These are phyloP conservation scores for Fusarium piperis DNA, from an alignment of 2,329 filamentous ascomycete genomes.

Conservation along the genomic window DNA sequence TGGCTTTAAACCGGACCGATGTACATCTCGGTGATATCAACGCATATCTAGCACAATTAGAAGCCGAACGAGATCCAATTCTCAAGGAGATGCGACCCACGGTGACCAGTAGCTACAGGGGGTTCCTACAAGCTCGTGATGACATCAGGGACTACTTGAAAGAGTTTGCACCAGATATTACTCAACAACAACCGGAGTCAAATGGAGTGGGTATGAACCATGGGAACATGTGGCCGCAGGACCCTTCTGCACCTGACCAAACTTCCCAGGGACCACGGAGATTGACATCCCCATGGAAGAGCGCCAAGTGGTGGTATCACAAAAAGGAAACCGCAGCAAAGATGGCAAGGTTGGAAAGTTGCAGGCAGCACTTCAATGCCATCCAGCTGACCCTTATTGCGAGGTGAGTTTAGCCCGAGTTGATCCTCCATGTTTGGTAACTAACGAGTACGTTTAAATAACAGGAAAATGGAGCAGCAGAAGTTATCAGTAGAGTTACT, in stretches of 20 bases:
- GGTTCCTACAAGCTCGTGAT: background rate
- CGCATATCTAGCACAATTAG: background rate
- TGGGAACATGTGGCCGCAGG: background rate
- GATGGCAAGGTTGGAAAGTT: background rate
- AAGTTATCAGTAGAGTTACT: background rate
- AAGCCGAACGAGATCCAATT: background rate
- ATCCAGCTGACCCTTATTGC: background rate
- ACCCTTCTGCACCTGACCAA: background rate
- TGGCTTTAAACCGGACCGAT: background rate
- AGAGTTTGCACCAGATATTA: background rate
- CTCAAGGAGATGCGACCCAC: background rate
- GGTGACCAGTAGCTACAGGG: background rate
- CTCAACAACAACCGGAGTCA: background rate
- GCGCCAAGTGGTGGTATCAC: background rate
- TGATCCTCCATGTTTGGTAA: background rate
- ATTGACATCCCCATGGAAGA: background rate
- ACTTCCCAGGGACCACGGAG: background rate
- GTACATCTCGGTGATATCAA: background rate
- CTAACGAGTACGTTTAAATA: background rate
- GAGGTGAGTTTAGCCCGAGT: background rate
- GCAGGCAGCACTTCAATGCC: background rate
- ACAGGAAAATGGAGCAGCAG: background rate
- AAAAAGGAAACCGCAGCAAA: background rate
- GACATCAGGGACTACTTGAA: background rate
- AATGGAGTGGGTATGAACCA: background rate